phyloP scores from a whole-genome alignment of 176 grass and related monocot genomes.

The Thalia dealbata region DNA sequence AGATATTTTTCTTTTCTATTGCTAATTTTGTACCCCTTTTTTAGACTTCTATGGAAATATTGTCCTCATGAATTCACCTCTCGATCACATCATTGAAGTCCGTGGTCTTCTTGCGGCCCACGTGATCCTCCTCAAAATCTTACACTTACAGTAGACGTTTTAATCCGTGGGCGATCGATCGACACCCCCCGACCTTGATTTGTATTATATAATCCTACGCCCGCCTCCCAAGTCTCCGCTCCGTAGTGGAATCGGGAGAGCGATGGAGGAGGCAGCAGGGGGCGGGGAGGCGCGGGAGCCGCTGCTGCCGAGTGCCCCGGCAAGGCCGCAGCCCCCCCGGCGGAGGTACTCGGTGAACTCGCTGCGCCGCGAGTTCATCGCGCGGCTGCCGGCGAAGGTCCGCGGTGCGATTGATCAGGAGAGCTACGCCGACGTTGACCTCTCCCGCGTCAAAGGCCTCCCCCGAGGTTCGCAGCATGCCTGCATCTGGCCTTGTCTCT shows the following conservation, averaged over 20 bases:
- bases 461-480: slow-evolving; percentile 23
- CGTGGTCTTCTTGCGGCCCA: no score
- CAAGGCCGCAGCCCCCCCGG: background rate
- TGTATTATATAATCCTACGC: background rate
- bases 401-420: slow-evolving; percentile 60
- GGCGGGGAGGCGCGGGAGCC: slow-evolving; percentile 33
- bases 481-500: background rate
- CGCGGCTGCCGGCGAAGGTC: slow-evolving; percentile 72
- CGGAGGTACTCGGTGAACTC: slow-evolving; percentile 56
- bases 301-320: slow-evolving; percentile 18
- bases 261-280: slow-evolving; percentile 13
- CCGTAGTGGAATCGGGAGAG: slow-evolving; percentile 17
- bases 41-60: no score
- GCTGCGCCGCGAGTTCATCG: slow-evolving; percentile 59
- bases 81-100: no score
- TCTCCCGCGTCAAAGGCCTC: slow-evolving; percentile 61
- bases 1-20: no score
- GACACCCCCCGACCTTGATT: no score
- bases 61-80: no score
- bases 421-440: slow-evolving; percentile 44
- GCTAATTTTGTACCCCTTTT: no score
- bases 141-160: no score
- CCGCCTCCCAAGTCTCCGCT: background rate
- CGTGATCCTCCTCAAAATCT: no score
- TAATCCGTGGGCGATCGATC: no score